Evolutionary conservation across 306 rosid genomes (phyloP), one percentile per base, ranked within the genome.

Genomic region (Inga laurina): DNA sequence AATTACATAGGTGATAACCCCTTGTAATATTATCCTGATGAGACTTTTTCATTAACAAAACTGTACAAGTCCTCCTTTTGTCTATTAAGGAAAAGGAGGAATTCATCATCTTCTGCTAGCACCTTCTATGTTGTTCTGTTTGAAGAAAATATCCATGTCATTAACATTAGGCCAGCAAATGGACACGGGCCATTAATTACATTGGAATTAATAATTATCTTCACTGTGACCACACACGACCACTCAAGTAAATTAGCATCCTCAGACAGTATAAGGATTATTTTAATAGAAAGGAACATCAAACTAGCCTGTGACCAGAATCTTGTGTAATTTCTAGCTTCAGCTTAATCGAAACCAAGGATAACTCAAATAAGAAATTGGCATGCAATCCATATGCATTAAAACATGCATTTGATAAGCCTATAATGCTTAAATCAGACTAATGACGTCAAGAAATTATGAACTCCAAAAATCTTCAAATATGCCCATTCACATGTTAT

Each of bases 401-500:
- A 61, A 79, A 70, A 70, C 48, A 75, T 12, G 56, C 59, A 72
- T 62, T 66, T 48, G 48, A 46, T 5, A 68, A 30, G 75, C 81
- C 72, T 7, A n/a, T 9, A 64, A 27, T 27, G 34, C 74, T 76
- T 49, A 80, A 52, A 76, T 81, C 56, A 72, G 72, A 49, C 39
- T 27, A 35, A 76, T 51, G 82, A 24, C 54, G 30, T 27, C 30
- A 27, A 27, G 30, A 27, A 27, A 27, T 27, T 27, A 27, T 27
- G 30, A 27, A 27, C 30, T 27, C 30, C 30, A 27, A 27, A 27
- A 27, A 27, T 27, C 30, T 75, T 34, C 49, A 15, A 22, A 14
- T 37, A 10, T 21, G 39, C 22, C 54, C 39, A 76, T 21, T 48
- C 82, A 27, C 56, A 62, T 10, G 1, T 56, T 59, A 6, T 3